Evolutionary conservation across 192 early-diverging fungal species (phyloP), one percentile per base, ranked within the genome.

Genomic region (Podila horticola): DNA sequence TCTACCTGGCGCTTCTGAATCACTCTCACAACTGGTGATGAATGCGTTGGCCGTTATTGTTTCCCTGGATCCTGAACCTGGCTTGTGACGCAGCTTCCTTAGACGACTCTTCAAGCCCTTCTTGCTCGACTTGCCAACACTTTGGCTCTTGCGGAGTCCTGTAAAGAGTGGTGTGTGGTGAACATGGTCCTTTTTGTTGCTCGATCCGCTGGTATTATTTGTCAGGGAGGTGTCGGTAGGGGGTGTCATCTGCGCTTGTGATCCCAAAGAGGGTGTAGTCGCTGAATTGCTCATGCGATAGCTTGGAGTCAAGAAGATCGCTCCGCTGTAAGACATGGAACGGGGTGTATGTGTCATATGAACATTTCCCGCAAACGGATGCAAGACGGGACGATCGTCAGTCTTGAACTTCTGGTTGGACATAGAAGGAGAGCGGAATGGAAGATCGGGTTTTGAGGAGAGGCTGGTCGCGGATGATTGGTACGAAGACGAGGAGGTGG

Each of bases 21-120:
- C 77, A 63, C 77, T 81, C 34, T 81, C 77, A 3, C 71, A 66
- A 61, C 71, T 79, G 5, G 76, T 79, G 24, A 72, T 72, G 22
- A 73, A 81, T 2, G 70, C 70, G 49, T 59, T 45, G 26, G 62
- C 61, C 11, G 24, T 29, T 0, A 28, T 41, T 22, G 15, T 15
- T 33, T 81, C 77, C 9, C 66, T 66, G 22, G 70, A 64, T 28
- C 50, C 63, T 0, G 70, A 79, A 8, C 65, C 50, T 28, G 67
- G 76, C 4, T 64, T 67, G 12, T 64, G 66, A 26, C 71, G 66
- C 26, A 81, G 71, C 30, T 73, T 73, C 50, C 58, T 63, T 2
- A 81, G 28, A 11, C 60, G 38, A 55, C 67, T 81, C 49, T 81
- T 81, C 48, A 81, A 61, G 12, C 76, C 70, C 45, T 81, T 81